Conservation (phyloP, 371 early-diverging fungal species). For the Mortierella sp. region DNA sequence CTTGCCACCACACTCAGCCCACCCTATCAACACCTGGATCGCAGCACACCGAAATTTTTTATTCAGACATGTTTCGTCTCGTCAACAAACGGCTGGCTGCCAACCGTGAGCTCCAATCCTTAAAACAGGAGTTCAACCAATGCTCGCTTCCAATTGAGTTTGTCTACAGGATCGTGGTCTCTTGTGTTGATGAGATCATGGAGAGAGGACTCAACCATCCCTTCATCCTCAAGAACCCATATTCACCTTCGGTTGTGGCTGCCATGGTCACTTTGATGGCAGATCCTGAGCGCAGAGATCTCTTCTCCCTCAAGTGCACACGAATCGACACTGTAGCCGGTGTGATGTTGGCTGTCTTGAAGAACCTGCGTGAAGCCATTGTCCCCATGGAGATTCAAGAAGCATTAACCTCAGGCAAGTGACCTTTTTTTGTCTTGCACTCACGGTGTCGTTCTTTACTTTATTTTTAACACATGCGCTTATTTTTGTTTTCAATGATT, state of each 20-base stretch:
- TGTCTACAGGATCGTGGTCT: slow-evolving; percentile 47
- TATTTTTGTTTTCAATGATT: background rate
- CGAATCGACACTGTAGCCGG: slow-evolving; percentile 54
- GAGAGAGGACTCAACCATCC: slow-evolving; percentile 53
- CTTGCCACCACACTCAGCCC: background rate
- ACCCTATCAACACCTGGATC: background rate
- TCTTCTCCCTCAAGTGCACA: slow-evolving; percentile 48
- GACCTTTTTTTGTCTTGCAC: background rate
- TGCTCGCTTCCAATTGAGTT: slow-evolving; percentile 54
- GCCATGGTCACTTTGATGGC: slow-evolving; percentile 50
- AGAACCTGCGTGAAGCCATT: slow-evolving; percentile 51
- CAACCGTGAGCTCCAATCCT: slow-evolving; percentile 37
- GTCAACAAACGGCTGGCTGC: slow-evolving; percentile 46
- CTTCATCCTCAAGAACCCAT: slow-evolving; percentile 50
- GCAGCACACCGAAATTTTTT: background rate
- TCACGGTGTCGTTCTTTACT: background rate
- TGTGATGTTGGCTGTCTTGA: slow-evolving; percentile 50
- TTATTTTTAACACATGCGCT: background rate
- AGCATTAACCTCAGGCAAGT: slow-evolving; percentile 43
- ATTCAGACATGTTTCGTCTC: slow-evolving; percentile 38
- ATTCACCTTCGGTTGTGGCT: slow-evolving; percentile 37
- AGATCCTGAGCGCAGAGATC: slow-evolving; percentile 46
- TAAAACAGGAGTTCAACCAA: slow-evolving; percentile 54
- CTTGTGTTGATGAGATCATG: slow-evolving; percentile 55
- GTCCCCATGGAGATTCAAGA: slow-evolving; percentile 53